Base-by-base conservation (phyloP, 768 basidiomycete genomes). In the Suillus paluster region DNA sequence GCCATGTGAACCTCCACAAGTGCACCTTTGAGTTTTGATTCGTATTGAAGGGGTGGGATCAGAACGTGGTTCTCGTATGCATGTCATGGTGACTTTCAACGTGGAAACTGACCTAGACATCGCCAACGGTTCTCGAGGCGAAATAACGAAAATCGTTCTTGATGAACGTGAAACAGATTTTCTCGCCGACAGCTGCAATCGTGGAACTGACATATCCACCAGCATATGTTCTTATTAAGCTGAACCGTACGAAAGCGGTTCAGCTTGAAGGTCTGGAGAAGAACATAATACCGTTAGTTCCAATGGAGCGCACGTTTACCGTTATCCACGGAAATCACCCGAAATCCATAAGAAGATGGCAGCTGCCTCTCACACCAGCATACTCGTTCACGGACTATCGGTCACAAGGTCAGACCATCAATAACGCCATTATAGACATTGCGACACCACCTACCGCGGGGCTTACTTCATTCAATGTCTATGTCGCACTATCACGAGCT, bases 341-440 rank as follows among this genome's bases (percentile, higher is more conserved):
- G 19, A 33, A 50, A 23, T 70, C 57, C 0, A 66, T 76, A 1
- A 63, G 21, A 8, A 48, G 71, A 5, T 23, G 48, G 0, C 75
- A 80, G 59, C 73, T 68, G 38, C 70, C 77, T 3, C 62, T 80
- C 3, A 78, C 78, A 5, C 60, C 70, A 0, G 78, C 78, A 27
- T 81, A 80, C 57, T 74, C 77, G 2, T 81, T 82, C 66, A 81
- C 78, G 0, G 79, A 81, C 63, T 81, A 80, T 59, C 53, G 71
- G 17, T 64, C 76, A 10, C 79, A 82, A 66, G 80, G 80, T 1
- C 79, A 81, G 64, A 81, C 78, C 10, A 69, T 81, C 3, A 59
- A 61, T 4, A 58, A 70, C 45, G 70, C 78, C 0, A 63, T 81
- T 10, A 73, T 80, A 5, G 79, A 81, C 62, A 73, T 81, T 19